phyloP scores from a whole-genome alignment of 768 basidiomycete genomes.

The Lentinula edodes region DNA sequence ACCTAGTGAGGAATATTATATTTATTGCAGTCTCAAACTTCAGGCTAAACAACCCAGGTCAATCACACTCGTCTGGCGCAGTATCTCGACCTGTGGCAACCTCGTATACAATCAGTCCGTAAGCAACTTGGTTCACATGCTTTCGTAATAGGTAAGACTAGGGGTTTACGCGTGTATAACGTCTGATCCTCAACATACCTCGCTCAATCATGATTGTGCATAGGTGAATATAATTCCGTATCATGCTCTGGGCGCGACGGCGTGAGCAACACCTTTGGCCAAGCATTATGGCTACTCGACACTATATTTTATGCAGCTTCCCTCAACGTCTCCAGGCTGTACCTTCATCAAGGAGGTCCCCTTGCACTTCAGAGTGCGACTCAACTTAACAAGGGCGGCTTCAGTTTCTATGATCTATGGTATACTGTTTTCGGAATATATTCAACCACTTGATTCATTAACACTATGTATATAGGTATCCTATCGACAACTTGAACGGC shows the following conservation, averaged over 20 bases:
- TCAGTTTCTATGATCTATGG: slow-evolving; percentile 42
- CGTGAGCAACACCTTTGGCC: slow-evolving; percentile 51
- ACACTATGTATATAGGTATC: slow-evolving; percentile 29
- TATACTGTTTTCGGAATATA: slow-evolving; percentile 7
- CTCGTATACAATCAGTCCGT: slow-evolving; percentile 41
- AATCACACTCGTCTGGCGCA: slow-evolving; percentile 46
- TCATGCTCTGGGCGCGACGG: slow-evolving; percentile 45
- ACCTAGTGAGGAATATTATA: slow-evolving; percentile 28
- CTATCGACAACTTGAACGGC: slow-evolving; percentile 42
- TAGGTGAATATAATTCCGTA: slow-evolving; percentile 53
- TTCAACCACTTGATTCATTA: no score
- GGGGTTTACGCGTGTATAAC: no score
- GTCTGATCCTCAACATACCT: no score
- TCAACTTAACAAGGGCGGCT: slow-evolving; percentile 45
- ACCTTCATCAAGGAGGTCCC: slow-evolving; percentile 52
- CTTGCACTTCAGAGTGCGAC: slow-evolving; percentile 44
- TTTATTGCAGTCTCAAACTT: background rate
- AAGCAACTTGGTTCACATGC: slow-evolving; percentile 40
- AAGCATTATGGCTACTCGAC: slow-evolving; percentile 47
- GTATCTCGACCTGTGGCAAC: slow-evolving; percentile 54
- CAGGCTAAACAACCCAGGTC: slow-evolving; percentile 25
- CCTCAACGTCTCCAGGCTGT: slow-evolving; percentile 46
- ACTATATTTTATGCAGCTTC: slow-evolving; percentile 44
- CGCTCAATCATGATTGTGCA: background rate
- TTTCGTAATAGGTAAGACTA: slow-evolving; percentile 38